Evolutionary conservation across 1,139 yeast species (phyloP), one percentile per base, ranked within the genome.

Genomic region (Sugiyamaella neomexicana): DNA sequence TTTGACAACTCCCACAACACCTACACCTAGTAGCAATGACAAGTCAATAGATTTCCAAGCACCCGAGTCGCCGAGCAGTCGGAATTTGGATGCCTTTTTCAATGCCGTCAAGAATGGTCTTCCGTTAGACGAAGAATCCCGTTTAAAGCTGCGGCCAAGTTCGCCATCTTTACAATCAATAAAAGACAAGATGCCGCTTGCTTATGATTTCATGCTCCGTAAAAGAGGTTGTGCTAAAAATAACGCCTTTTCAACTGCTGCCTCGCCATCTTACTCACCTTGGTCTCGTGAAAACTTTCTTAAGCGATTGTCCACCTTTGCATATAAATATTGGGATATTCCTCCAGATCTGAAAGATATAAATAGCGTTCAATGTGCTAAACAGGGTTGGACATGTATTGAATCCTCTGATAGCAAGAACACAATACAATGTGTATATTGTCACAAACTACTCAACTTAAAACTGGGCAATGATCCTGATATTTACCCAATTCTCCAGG

Each of bases 261-360:
- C 50, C 31, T 34, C 50, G 1, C 25, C 53, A 4, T 34, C 56
- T 16, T 61, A 61, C 41, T 52, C 57, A 23, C 65, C 65, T 23
- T 62, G 65, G 65, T 58, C 62, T 13, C 52, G 63, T 29, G 61
- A 60, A 4, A 40, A 29, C 39, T 58, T 62, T 38, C 53, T 62
- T 1, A 47, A 45, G 8, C 54, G 65, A 23, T 50, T 62, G 46
- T 23, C 58, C 2, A 55, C 62, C n/a, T 62, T 44, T 45, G 54
- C 56, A 2, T 53, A 51, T 38, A 50, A 50, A 43, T 46, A 54
- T 40, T 62, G 65, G 65, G 55, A 48, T 16, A 46, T 62, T 2
- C 63, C 65, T n/a, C 27, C 52, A 2, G 46, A 47, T 4, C 38
- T 55, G 42, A 40, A 20, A 16, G 16, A 29, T 15, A 54, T 60